Evolutionary conservation across 805 yeast species (phyloP), one percentile per base, ranked within the genome.

Genomic region (Candida endomychidarum): DNA sequence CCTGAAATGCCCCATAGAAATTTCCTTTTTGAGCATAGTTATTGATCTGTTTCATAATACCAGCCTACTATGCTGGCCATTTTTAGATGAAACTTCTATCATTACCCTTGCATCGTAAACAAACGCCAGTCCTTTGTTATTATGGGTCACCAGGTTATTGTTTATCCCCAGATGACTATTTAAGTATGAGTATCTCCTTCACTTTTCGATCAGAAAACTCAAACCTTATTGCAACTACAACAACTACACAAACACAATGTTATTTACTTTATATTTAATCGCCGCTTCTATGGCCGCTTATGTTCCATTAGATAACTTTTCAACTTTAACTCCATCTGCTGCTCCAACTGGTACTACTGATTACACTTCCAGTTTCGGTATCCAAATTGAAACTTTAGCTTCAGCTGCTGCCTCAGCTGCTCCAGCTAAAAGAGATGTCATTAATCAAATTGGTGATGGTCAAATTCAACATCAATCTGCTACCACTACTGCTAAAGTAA

Each of bases 221-320:
- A 21, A 21, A 21, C 26, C n/a, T 24, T 24, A 24, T 24, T 24
- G 12, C 7, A 21, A 21, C 23, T 21, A 21, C 26, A 24, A 26
- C 8, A 12, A 30, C 24, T 9, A 20, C 18, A n/a, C 14, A 18
- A 20, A 30, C n/a, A 18, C 9, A 37, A 46, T 46, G 49, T 37
- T 42, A 22, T 26, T 38, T 9, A 33, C 43, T 15, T 38, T 47
- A 37, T 38, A 37, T 31, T 34, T 44, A 15, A 27, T 42, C 20
- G 47, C 50, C 16, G 32, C 39, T 12, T 70, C 81, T 23, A 38
- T 72, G 37, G 83, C 84, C 37, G 86, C 86, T 43, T 75, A 75
- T 51, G 77, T 79, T 50, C 85, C 84, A 47, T 61, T 80, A 39
- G 82, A 77, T 45, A 80, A 83, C 52, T 83, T 85, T 85, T 62